Conservation (phyloP, 345 rosid genomes). For the Citrus mangshanensis region DNA sequence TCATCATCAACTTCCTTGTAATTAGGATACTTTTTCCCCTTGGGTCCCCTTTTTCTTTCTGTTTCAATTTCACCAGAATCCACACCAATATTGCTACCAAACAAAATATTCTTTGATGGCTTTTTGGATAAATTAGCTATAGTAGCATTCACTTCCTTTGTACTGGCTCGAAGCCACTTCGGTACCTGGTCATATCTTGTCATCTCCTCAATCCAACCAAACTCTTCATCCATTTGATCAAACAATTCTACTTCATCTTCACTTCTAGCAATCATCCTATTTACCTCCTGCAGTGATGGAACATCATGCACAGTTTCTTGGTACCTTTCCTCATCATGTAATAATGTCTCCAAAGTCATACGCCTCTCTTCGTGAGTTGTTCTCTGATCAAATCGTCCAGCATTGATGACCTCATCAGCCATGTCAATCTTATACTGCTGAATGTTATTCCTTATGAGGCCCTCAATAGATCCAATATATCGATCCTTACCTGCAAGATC, state of each 20-base stretch:
- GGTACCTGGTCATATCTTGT: conserved; percentile 90
- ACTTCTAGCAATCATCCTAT: conserved; percentile 97
- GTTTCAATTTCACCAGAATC: conserved; percentile 57
- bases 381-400: conserved; percentile 99
- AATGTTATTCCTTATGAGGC: conserved; percentile 97
- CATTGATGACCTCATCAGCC: conserved; percentile 99
- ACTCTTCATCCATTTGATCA: conserved; percentile 99
- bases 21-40: conserved; percentile 75
- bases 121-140: conserved; percentile 83
- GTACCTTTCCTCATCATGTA: conserved; percentile 98
- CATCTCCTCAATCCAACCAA: conserved; percentile 95
- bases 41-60: conserved; percentile 90
- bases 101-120: conserved; percentile 67
- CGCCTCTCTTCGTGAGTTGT: conserved; percentile 99
- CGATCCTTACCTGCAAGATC: conserved; percentile 98
- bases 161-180: conserved; percentile 92
- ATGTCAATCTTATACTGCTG: conserved; percentile 99
- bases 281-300: conserved; percentile 92
- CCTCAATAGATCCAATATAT: conserved; percentile 95
- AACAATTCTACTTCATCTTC: conserved; percentile 90
- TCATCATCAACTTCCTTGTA: conserved; percentile 96
- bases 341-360: conserved; percentile 89
- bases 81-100: conserved; percentile 40
- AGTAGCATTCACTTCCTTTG: conserved; percentile 70
- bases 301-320: conserved; percentile 99